phyloP scores from a whole-genome alignment of 306 rosid species.

The Acacia acuminata region DNA sequence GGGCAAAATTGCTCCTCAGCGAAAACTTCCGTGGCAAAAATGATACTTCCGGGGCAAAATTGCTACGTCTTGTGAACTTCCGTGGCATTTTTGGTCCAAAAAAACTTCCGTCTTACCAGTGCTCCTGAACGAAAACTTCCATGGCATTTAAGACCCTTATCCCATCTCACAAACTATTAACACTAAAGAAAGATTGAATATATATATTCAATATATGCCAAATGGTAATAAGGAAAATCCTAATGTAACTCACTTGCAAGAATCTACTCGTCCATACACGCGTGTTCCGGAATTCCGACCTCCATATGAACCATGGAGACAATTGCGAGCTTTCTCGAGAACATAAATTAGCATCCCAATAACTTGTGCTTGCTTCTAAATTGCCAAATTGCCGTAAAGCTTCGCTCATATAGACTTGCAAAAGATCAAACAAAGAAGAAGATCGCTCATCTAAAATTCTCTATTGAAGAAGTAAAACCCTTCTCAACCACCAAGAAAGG shows the following conservation, averaged over 20 bases:
- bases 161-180: background rate
- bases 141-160: no score
- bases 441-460: constrained; percentile 81
- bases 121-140: no score
- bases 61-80: no score
- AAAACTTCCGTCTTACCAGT: no score
- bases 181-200: constrained; percentile 19
- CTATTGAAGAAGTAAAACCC: constrained; percentile 73
- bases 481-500: constrained; percentile 87
- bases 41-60: no score
- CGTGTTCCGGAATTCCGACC: constrained; percentile 83
- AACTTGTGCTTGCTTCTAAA: constrained; percentile 51
- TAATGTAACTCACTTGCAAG: constrained; percentile 65
- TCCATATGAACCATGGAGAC: constrained; percentile 75
- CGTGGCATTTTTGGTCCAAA: no score
- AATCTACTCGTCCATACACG: constrained; percentile 80
- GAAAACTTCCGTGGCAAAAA: no score
- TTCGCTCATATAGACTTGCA: constrained; percentile 65
- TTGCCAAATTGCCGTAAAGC: constrained; percentile 57
- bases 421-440: constrained; percentile 71
- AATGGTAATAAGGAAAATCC: background rate
- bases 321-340: constrained; percentile 56
- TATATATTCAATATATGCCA: background rate
- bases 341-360: constrained; percentile 58
- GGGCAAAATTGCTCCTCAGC: no score